phyloP scores from a whole-genome alignment of 768 basidiomycete species.

The Cystoderma amianthinum region DNA sequence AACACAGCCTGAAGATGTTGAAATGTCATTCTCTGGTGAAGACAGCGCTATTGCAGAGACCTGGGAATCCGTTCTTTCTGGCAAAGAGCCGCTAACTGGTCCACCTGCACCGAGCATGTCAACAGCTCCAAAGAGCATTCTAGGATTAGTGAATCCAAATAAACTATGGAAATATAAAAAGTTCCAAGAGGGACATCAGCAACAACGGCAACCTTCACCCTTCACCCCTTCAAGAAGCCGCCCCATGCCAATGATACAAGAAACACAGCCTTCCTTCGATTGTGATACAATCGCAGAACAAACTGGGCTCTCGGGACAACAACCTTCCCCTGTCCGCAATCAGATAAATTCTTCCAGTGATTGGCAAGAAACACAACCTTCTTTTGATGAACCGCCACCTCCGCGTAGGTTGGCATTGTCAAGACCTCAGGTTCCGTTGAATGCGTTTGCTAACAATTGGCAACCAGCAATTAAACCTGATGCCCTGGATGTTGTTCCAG shows the following conservation, averaged over 20 bases:
- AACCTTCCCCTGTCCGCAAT: neutral
- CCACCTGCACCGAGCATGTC: neutral
- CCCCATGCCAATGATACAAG: no score
- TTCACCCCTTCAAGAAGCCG: no score
- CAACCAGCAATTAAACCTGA: slow-evolving; percentile 18
- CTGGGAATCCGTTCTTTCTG: no score
- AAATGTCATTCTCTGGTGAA: slow-evolving; percentile 5
- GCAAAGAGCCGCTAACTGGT: no score
- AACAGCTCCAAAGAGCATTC: slow-evolving; percentile 4
- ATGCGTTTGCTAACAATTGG: no score
- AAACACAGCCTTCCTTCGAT: no score
- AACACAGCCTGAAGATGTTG: slow-evolving; percentile 20
- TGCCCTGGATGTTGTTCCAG: slow-evolving; percentile 48
- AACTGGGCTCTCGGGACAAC: no score
- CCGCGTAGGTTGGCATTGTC: no score
- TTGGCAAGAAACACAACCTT: slow-evolving; percentile 16
- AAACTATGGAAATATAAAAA: slow-evolving; percentile 13
- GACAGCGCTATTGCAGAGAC: no score
- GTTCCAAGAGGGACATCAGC: slow-evolving; percentile 4
- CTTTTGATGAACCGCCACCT: slow-evolving; percentile 3
- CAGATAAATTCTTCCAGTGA: neutral
- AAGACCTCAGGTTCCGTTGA: no score
- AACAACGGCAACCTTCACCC: no score
- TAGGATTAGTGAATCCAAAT: slow-evolving; percentile 7
- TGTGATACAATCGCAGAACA: no score